A percentile compares a stretch with the other conserved stretches of the same genome.
Conservation (phyloP, 2,329 filamentous ascomycete genomes). For the Diaporthe citrichinensis region DNA sequence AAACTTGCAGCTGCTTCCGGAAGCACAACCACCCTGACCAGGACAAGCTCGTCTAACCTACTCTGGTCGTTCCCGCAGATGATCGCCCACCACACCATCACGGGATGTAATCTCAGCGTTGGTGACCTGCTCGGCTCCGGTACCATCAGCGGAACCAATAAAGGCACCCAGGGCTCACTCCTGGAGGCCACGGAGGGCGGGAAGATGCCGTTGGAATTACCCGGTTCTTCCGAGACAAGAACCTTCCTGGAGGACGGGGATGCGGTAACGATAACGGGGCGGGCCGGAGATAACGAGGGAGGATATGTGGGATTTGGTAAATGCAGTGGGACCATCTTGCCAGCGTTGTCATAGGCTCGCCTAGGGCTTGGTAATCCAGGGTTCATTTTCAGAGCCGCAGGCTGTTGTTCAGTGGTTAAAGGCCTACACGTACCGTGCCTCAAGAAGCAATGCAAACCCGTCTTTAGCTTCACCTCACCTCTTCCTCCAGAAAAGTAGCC, state of each 20-base stretch:
- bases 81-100: constrained; percentile 83
- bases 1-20: constrained; percentile 37
- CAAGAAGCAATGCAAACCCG: no score
- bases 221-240: constrained; percentile 3
- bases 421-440: neutral
- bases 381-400: neutral
- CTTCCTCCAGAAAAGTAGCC: no score
- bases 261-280: constrained; percentile 8
- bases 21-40: constrained; percentile 46
- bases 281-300: neutral
- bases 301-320: constrained; percentile 29
- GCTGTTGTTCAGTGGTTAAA: neutral
- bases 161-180: constrained; percentile 25
- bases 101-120: constrained; percentile 29
- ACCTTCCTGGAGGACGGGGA: constrained; percentile 26
- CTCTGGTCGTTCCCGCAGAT: constrained; percentile 89
- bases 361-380: neutral
- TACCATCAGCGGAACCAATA: constrained; percentile 24
- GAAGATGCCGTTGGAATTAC: constrained; percentile 5
- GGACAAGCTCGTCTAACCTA: constrained; percentile 61
- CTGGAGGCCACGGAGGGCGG: constrained; percentile 30
- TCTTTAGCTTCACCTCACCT: no score
- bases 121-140: constrained; percentile 32
- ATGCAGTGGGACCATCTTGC: constrained; percentile 18
- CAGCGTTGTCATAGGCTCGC: constrained; percentile 8